Evolutionary conservation across 345 rosid species (phyloP), one percentile per base, ranked within the genome.

Genomic region (Cardamine occulta): DNA sequence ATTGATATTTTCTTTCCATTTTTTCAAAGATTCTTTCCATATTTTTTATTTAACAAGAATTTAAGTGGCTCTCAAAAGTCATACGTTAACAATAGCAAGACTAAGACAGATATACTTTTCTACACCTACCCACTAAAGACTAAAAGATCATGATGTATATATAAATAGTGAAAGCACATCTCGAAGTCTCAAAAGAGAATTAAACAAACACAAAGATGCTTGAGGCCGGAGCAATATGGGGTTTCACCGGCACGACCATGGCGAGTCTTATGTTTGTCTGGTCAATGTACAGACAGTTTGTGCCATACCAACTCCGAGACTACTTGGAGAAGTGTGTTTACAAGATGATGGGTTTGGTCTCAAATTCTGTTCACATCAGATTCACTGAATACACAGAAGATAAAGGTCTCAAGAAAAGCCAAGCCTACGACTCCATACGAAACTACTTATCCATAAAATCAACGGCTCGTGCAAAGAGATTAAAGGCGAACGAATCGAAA

Each of bases 321-420:
- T 68, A 40, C 10, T 0, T 82, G 14, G 80, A 81, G 19, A 51
- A 61, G 3, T 52, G 45, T 15, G 6, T 81, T 58, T 74, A 82
- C 68, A 86, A 84, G 53, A 73, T 80, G 47, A 35, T 88, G 17
- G 44, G 71, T 14, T 68, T 54, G 40, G 32, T 78, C 12, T 48
- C 78, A 17, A 84, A 79, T 17, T 82, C 67, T 44, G 72, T 80
- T 40, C 74, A 81, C 59, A 82, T 88, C 62, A 86, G 69, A 12
- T 84, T 88, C 82, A 9, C 40, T n/a, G 90, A 88, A 53, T 82
- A 75, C 63, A 47, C 79, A 6, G 85, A 82, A 0, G 86, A 55
- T 55, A 28, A 84, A 59, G 74, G 84, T 37, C 67, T 82, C 63
- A 75, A 40, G 66, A 72, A 53, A 14, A 82, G 84, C 52, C 81